Percentiles rank a stretch among this genome's conserved stretches.
Conservation (phyloP, 2,329 filamentous ascomycete species). For the Sordariomycetes sp. region DNA sequence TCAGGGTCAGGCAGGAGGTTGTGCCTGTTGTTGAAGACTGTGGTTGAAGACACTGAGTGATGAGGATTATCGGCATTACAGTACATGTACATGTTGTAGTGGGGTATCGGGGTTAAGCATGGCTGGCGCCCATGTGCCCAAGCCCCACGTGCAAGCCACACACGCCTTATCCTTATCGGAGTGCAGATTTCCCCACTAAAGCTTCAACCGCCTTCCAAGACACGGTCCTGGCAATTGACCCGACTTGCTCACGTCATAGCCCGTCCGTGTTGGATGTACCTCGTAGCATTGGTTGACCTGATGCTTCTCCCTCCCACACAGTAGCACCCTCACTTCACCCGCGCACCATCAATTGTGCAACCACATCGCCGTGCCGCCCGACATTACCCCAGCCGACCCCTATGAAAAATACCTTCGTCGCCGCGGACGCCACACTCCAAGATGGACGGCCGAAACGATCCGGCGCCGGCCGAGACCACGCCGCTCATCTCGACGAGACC, state of each 20-base stretch:
- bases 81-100: too few species aligned
- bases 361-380: background rate
- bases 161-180: background rate
- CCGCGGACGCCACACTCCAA: background rate
- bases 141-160: background rate
- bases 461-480: slow-evolving; percentile 18
- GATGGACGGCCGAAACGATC: slow-evolving; percentile 10
- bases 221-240: background rate
- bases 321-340: background rate
- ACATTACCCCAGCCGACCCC: background rate
- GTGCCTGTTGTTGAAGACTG: too few species aligned
- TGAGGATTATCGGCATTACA: too few species aligned
- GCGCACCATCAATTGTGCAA: background rate
- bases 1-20: too few species aligned
- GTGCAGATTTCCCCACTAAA: background rate
- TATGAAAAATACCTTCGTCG: background rate
- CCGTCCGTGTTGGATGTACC: too few species aligned
- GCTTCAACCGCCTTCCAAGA: background rate
- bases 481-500: slow-evolving; percentile 22
- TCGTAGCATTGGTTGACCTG: background rate
- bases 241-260: too few species aligned
- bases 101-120: background rate
- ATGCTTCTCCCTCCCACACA: background rate
- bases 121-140: too few species aligned
- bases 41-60: too few species aligned